Conservation (phyloP, 192 early-diverging fungal species). For the Gigaspora rosea region DNA sequence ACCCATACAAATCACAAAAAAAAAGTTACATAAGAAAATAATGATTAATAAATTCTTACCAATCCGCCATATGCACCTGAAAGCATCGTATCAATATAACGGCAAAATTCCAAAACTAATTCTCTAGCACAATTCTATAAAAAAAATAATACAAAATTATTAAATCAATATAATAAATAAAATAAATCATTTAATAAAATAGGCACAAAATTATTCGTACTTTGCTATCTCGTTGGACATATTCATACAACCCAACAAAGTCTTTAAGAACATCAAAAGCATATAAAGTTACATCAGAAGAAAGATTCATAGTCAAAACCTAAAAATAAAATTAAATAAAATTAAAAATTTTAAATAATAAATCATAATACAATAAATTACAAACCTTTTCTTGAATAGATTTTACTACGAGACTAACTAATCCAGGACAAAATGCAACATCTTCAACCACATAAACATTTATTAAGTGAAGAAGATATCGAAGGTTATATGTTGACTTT, state of each 20-base stretch:
- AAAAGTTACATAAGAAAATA: not conserved
- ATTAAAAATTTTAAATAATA: not conserved
- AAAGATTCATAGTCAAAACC: slow-evolving; percentile 61
- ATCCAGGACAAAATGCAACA: slow-evolving; percentile 70
- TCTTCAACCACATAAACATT: slow-evolving; percentile 76
- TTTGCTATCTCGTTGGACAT: slow-evolving; percentile 68
- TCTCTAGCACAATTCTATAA: slow-evolving; percentile 65
- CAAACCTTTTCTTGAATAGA: slow-evolving; percentile 76
- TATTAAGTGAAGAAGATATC: slow-evolving; percentile 68
- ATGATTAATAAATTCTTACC: not conserved
- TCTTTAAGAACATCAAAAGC: slow-evolving; percentile 67
- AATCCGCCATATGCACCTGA: slow-evolving; percentile 29
- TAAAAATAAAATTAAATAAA: slow-evolving; percentile 22
- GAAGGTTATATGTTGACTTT: slow-evolving; percentile 60
- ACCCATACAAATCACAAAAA: not conserved
- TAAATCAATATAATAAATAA: too few species aligned
- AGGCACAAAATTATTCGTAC: slow-evolving; percentile 37
- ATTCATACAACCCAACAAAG: slow-evolving; percentile 62
- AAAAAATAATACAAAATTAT: not conserved
- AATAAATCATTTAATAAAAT: too few species aligned
- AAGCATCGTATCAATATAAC: slow-evolving; percentile 69
- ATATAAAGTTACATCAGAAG: slow-evolving; percentile 58
- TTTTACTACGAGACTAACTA: slow-evolving; percentile 67
- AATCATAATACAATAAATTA: not conserved
- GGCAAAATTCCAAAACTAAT: slow-evolving; percentile 68